These are phyloP conservation scores for Claviceps pazoutovae DNA, from an alignment of 2,329 filamentous ascomycete species.

Conservation along the genomic window DNA sequence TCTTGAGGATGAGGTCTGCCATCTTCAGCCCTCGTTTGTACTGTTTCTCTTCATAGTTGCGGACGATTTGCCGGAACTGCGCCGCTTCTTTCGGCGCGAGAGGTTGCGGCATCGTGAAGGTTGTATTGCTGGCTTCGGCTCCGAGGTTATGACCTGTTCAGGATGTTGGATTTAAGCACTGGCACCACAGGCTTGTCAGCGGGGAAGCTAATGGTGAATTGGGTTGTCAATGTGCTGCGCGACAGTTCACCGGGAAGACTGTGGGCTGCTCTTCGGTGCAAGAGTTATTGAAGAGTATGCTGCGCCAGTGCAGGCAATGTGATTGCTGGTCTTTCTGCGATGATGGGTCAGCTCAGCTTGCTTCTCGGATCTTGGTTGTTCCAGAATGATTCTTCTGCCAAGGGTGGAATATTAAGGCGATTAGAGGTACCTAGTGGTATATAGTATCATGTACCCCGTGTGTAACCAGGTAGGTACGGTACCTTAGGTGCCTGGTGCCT, in stretches of 20 bases:
- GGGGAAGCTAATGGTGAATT: too few relatives aligned
- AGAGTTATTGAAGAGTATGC: not conserved
- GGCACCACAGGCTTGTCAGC: not conserved
- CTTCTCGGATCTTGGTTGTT: conserved; percentile 10
- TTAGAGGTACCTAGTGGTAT: too few relatives aligned
- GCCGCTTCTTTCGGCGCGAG: conserved; percentile 79
- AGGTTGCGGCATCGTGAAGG: conserved; percentile 50
- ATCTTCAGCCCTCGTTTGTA: conserved; percentile 91
- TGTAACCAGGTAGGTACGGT: too few relatives aligned
- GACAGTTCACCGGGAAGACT: not conserved
- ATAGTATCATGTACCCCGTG: too few relatives aligned
- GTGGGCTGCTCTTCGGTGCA: not conserved
- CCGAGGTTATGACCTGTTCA: not conserved
- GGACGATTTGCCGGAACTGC: conserved; percentile 88
- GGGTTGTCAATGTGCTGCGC: not conserved
- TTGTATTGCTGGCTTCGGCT: not conserved
- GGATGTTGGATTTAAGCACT: not conserved
- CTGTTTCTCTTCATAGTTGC: conserved; percentile 95
- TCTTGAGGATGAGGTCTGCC: conserved; percentile 91
- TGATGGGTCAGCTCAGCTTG: not conserved
- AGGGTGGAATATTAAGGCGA: not conserved
- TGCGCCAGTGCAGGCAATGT: not conserved
- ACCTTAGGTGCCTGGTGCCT: too few relatives aligned
- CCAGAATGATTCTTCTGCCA: conserved; percentile 1
- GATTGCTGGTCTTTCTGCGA: not conserved